These are phyloP conservation scores for Eucalyptus paniculata DNA, from an alignment of 345 rosid species.

Conservation along the genomic window DNA sequence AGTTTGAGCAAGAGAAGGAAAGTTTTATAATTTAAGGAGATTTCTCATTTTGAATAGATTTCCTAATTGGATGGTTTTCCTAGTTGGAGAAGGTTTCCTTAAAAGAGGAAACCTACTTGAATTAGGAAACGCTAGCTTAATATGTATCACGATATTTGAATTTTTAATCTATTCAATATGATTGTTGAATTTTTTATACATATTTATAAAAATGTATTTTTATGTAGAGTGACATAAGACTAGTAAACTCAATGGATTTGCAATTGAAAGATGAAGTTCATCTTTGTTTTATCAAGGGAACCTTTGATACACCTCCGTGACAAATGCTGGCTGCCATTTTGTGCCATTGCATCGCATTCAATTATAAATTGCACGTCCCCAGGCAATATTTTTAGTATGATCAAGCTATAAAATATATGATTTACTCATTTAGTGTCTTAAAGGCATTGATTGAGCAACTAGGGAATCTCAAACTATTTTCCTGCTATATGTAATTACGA, in stretches of 20 bases:
- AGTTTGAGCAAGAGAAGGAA: no score
- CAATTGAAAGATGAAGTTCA: not conserved
- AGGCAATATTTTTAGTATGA: not conserved
- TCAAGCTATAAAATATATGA: not conserved
- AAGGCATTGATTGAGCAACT: not conserved
- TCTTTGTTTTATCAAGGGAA: not conserved
- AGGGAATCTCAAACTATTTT: not conserved
- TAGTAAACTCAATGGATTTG: not conserved
- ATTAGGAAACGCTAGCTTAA: not conserved
- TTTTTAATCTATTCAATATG: no score
- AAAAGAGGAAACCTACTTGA: no score
- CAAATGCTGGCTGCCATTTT: not conserved
- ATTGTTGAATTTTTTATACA: no score
- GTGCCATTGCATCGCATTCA: not conserved
- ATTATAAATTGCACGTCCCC: not conserved
- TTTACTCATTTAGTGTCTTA: not conserved
- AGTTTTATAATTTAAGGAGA: no score
- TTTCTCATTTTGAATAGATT: no score
- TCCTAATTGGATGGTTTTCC: no score
- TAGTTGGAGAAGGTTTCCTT: not conserved
- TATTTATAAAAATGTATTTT: not conserved
- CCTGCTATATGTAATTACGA: not conserved
- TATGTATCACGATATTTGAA: rapidly evolving
- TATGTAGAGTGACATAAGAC: not conserved
- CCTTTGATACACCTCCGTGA: not conserved